A percentile compares a stretch with the other conserved stretches of the same genome.
Evolutionary conservation across 2,329 filamentous ascomycete genomes (phyloP).

Genomic region (Exophiala sideris): DNA sequence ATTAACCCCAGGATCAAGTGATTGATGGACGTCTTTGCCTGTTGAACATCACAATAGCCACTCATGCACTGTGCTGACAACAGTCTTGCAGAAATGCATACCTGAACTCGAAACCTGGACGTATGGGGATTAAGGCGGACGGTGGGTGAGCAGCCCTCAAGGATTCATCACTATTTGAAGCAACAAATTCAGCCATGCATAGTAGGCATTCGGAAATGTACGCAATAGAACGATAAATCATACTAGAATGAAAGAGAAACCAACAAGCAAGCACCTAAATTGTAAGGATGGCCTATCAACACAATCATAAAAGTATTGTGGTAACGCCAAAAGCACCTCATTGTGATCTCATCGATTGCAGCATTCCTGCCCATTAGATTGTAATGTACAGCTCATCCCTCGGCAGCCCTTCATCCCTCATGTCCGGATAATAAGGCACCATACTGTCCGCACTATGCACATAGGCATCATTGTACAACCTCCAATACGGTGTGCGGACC

Average conservation of each 20-base stretch:
- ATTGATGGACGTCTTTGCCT: not conserved
- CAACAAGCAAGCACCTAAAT: too few relatives aligned
- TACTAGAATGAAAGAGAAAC: too few relatives aligned
- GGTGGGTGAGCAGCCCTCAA: not conserved
- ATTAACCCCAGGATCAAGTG: too few relatives aligned
- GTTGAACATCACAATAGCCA: not conserved
- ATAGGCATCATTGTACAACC: constrained; percentile 95
- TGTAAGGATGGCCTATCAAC: too few relatives aligned
- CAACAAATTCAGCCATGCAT: too few relatives aligned
- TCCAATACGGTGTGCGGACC: constrained; percentile 92
- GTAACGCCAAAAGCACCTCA: not conserved
- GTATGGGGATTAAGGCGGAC: not conserved
- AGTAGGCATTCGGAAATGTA: too few relatives aligned
- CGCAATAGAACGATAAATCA: too few relatives aligned
- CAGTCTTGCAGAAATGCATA: constrained; percentile 41
- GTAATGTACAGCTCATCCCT: constrained; percentile 80
- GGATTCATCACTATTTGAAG: not conserved
- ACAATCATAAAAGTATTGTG: not conserved
- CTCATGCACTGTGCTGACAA: not conserved
- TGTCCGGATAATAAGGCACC: constrained; percentile 89
- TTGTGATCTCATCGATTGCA: not conserved
- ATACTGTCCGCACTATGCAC: constrained; percentile 90
- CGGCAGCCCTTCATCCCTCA: constrained; percentile 76
- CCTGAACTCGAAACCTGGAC: constrained; percentile 48
- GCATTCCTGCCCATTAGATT: constrained; percentile 39